A percentile compares a stretch with the other conserved stretches of the same genome.
phyloP scores from a whole-genome alignment of 306 rosid genomes.

The Malus sieversii region DNA sequence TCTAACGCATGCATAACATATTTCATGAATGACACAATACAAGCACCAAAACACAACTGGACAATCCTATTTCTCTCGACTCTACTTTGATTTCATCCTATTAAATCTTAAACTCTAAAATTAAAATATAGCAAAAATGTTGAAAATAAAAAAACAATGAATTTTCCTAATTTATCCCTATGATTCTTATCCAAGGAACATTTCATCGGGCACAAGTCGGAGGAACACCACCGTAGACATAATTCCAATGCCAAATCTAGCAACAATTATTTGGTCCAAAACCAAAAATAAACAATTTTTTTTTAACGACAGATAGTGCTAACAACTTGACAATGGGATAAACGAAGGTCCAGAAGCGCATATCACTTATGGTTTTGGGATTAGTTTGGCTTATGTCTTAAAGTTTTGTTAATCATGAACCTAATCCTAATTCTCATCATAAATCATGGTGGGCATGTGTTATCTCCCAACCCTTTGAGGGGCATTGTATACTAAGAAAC shows the following conservation, averaged over 20 bases:
- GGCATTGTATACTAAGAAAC: constrained; percentile 17
- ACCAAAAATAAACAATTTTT: constrained; percentile 7
- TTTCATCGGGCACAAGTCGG: constrained; percentile 12
- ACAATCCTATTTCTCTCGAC: neutral
- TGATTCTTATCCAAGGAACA: neutral
- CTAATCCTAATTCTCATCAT: constrained; percentile 39
- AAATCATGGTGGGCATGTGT: constrained; percentile 60
- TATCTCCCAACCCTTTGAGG: constrained; percentile 17
- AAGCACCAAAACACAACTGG: neutral
- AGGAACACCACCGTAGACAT: neutral
- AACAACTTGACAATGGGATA: constrained; percentile 24
- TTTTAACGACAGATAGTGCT: neutral
- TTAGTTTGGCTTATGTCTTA: constrained; percentile 18
- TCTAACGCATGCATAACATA: too few relatives aligned
- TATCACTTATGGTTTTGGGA: constrained; percentile 11
- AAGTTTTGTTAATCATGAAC: constrained; percentile 38
- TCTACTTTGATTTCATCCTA: neutral
- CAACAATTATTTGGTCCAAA: constrained; percentile 9
- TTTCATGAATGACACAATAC: too few relatives aligned
- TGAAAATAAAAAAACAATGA: neutral
- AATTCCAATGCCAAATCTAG: neutral
- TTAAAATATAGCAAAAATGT: neutral
- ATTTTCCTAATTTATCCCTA: neutral
- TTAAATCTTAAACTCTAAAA: neutral
- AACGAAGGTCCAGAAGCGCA: constrained; percentile 8